Conservation (phyloP, 345 rosid species). For the Eucalyptus pauciflora region DNA sequence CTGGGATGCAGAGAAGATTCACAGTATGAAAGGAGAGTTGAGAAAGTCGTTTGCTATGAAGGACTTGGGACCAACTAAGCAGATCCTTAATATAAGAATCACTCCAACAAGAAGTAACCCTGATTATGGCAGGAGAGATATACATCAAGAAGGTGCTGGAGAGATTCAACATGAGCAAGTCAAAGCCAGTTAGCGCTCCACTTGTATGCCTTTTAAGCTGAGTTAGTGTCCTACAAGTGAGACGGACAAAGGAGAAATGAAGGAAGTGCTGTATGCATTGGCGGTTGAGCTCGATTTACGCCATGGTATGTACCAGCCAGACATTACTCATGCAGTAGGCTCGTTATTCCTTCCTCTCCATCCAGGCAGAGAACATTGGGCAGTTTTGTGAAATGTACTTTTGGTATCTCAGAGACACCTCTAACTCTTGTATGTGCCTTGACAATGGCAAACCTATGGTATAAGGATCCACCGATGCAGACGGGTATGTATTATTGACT, state of each 20-base stretch:
- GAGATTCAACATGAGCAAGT: not conserved
- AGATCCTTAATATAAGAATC: not conserved
- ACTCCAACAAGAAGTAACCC: not conserved
- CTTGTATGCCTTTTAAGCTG: not conserved
- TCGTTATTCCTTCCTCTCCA: not conserved
- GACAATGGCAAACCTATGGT: not conserved
- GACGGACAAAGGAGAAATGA: not conserved
- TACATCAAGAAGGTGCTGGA: not conserved
- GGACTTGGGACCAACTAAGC: not conserved
- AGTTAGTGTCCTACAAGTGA: not conserved
- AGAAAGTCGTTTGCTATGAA: not conserved
- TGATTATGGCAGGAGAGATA: not conserved
- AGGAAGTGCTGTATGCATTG: not conserved
- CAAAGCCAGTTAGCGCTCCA: not conserved
- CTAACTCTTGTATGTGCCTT: not conserved
- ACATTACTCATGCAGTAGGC: not conserved
- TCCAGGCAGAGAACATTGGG: not conserved
- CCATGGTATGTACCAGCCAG: not conserved
- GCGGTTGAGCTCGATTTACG: not conserved
- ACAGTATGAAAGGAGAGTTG: not conserved
- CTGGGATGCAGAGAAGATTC: not conserved
- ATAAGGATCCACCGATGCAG: not conserved
- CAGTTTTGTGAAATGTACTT: not conserved
- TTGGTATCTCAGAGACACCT: not conserved
- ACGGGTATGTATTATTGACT: not conserved